Base-by-base conservation (phyloP, 2,329 filamentous ascomycete species). In the Colletotrichum neosansevieriae region DNA sequence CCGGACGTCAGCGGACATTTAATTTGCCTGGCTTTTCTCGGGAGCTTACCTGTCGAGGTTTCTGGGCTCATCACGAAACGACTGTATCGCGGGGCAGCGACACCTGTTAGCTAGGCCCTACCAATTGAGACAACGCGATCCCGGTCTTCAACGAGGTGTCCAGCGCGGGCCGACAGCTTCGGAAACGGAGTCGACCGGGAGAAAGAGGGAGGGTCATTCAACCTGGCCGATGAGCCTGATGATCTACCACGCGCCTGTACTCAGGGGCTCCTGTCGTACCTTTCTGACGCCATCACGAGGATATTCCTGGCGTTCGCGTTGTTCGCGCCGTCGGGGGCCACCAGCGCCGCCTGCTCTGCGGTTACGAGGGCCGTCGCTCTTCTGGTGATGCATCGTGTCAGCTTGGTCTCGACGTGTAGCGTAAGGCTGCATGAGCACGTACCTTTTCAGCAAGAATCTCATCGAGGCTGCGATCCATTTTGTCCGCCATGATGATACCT, bases 211-310 rank as follows among this genome's bases (percentile, higher is more conserved):
- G 61, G 54, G 38, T 34, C 47, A 66, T 71, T 65, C 71, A 64
- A 60, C 64, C 67, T 61, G 47, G 47, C 47, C 58, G 57, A 36
- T 70, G 21, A 70, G 69, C 53, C 36, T 59, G 53, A 40, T 38
- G 50, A 49, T 56, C 59, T 49, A 47, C 66, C 19, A 47, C 36
- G 38, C 36, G 51, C 24, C 11, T 9, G 21, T n/a, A n/a, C 36
- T 15, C 15, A 42, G 11, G 17, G 32, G 42, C n/a, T 47, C 61
- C 54, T 57, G 44, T 67, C 76, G 51, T 79, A 95, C 94, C 94
- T 97, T 97, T 94, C 91, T 94, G 79, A 95, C 88, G 82, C 93
- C 93, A 82, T 96, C 93, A 82, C 92, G 91, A 76, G 92, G 91
- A 74, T 87, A 91, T 53, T 81, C 77, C 42, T 83, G 79, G 45